Base-by-base conservation (phyloP, 495 filamentous ascomycete species). In the Pyronema domesticum region DNA sequence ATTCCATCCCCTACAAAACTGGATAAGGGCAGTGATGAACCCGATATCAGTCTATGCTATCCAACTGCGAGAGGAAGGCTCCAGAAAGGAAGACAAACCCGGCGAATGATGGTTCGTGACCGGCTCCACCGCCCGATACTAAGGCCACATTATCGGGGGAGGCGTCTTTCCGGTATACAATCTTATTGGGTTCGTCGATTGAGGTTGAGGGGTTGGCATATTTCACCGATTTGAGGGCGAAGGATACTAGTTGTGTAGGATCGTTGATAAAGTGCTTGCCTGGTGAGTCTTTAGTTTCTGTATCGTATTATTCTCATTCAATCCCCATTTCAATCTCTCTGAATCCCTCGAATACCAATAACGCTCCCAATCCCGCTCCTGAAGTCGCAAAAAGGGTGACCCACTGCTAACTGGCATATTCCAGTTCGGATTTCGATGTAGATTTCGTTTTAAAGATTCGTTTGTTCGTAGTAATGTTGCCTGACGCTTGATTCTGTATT, bases 231-330 rank as follows among this genome's bases (percentile, higher is more conserved):
- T 80, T 74, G 18, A 98, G 80, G 14, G 88, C 83, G 11, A 79
- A 74, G 58, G 79, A 74, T 61, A 98, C 86, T 53, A 95, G 77
- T 58, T 83, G 74, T 53, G 74, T 78, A 19, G 91, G 83, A 68
- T 93, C 84, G 61, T 84, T 80, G 73, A 95, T 79, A 75, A 95
- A 98, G 71, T 98, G 91, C 70, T 94, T 94, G 59, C 81, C 72
- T 72, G 45, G 15, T 46, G 23, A 35, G 11, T 11, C 42, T 46
- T 57, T 36, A 42, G 30, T 54, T 58, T 18, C 13, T 44, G 19
- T 13, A 54, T 30, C 13, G 19, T 46, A 3, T n/a, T 18, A 18
- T 13, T 10, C 23, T 30, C 23, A 30, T 30, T 5, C 23, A 30
- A 30, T 30, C 23, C 23, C 23, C 5, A 30, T 30, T 30, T 30